Conservation (phyloP, 495 filamentous ascomycete species). For the Aspergillus heteromorphus region DNA sequence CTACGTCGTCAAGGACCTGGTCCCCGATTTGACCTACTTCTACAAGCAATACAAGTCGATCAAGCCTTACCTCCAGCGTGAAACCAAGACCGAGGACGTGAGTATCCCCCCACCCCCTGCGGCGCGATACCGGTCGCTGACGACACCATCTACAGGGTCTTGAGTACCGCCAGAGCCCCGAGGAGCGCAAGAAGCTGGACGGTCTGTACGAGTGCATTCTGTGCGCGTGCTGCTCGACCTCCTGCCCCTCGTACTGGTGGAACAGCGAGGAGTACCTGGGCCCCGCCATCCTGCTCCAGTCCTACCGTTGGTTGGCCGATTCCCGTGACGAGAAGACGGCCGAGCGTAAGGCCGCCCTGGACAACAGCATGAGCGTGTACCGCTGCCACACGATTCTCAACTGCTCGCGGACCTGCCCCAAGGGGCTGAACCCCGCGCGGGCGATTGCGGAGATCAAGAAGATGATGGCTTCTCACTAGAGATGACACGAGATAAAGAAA, state of each 20-base stretch:
- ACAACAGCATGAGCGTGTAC: conserved; percentile 98
- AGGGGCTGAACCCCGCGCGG: conserved; percentile 91
- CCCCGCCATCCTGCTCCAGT: conserved; percentile 90
- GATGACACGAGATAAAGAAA: conserved; percentile 24
- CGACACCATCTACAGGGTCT: conserved; percentile 53
- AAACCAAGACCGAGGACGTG: conserved; percentile 72
- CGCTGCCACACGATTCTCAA: conserved; percentile 99
- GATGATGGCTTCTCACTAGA: conserved; percentile 62
- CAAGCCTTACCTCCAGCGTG: conserved; percentile 93
- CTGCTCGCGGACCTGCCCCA: conserved; percentile 93
- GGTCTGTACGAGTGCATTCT: conserved; percentile 99
- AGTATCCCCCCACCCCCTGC: conserved; percentile 20
- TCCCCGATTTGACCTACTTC: conserved; percentile 95
- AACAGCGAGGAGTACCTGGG: conserved; percentile 97
- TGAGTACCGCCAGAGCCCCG: conserved; percentile 83
- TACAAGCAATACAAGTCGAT: conserved; percentile 99
- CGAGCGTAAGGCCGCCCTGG: conserved; percentile 81
- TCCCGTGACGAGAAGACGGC: conserved; percentile 82
- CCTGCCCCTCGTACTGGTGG: conserved; percentile 99
- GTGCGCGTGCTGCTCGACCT: conserved; percentile 98
- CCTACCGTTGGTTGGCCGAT: conserved; percentile 93
- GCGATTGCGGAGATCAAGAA: conserved; percentile 99
- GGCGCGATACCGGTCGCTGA: background rate
- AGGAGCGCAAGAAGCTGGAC: conserved; percentile 91
- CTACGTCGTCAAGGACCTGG: conserved; percentile 98